A percentile compares a stretch with the other conserved stretches of the same genome.
These are phyloP conservation scores for Exsudoporus floridanus DNA, from an alignment of 1,284 basidiomycete species.

Conservation along the genomic window DNA sequence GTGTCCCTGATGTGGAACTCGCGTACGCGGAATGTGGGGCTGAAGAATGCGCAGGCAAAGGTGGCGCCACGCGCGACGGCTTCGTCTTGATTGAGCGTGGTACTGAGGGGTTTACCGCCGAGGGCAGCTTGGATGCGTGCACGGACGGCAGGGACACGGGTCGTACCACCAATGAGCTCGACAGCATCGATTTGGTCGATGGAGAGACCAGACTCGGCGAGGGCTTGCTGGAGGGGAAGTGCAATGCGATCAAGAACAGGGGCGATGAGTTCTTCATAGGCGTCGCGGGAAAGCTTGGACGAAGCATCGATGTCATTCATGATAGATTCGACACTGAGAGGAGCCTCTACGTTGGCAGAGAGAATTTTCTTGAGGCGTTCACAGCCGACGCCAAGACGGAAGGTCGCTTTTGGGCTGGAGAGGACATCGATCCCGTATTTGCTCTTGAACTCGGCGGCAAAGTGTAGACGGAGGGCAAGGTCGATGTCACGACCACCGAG, in stretches of 20 bases:
- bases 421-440: constrained; percentile 97
- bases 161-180: constrained; percentile 91
- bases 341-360: constrained; percentile 81
- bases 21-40: constrained; percentile 92
- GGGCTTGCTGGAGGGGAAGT: constrained; percentile 87
- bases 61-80: constrained; percentile 92
- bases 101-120: constrained; percentile 73
- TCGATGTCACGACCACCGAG: constrained; percentile 95
- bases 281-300: constrained; percentile 88
- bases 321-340: constrained; percentile 89
- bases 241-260: constrained; percentile 91
- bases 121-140: constrained; percentile 88
- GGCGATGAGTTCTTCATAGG: constrained; percentile 88
- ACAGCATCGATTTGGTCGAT: constrained; percentile 90
- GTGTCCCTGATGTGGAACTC: constrained; percentile 88
- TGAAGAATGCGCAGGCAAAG: constrained; percentile 91
- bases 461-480: constrained; percentile 82
- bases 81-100: constrained; percentile 95
- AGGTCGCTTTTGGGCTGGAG: constrained; percentile 84
- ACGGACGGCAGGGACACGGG: constrained; percentile 95
- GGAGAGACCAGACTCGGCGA: constrained; percentile 88
- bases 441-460: constrained; percentile 83
- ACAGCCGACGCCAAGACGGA: constrained; percentile 83
- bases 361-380: constrained; percentile 79
- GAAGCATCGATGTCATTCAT: constrained; percentile 94